Base-by-base conservation (phyloP, 2,329 filamentous ascomycete species). In the Fusarium nanum region DNA sequence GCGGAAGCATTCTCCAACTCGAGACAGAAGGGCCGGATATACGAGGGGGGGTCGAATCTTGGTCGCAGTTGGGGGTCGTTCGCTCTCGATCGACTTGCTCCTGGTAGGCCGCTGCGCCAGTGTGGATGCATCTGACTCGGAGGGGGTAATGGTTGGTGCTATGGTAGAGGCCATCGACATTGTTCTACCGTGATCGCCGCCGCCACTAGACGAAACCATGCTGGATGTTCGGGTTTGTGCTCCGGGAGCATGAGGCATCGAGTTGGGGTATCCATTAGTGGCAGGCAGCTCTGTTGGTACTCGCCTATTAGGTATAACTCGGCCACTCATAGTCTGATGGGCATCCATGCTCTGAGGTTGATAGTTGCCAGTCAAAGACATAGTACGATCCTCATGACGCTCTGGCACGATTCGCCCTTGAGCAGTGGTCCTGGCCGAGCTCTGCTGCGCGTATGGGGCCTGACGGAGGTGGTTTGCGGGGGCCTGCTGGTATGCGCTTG, bases 151-250 rank as follows among this genome's bases (percentile, higher is more conserved):
- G 2, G 92, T 94, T 12, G 91, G 86, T 6, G 88, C 88, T 59
- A 93, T 86, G 11, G 92, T 94, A 23, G 94, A 97, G 32, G 94
- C 93, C 92, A 97, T 97, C 3, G 94, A 97, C 90, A 97, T 94
- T 45, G 93, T 91, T 61, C 94, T 86, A 55, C 78, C 80, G 73
- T 84, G 84, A 69, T 88, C 84, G 41, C 75, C 72, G 23, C 78
- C 77, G 34, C 81, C 81, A 28, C 78, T 83, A 13, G 88, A 88
- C 9, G 87, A 89, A 34, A 84, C 83, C 85, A 90, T 89, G 72
- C 87, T 89, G 56, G 87, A 85, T n/a, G 87, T 88, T 67, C 86
- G 85, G 48, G 86, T 88, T 73, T 88, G 86, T 18, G 82, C 81
- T 61, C 85, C 89, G 32, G 84, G 87, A 27, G 83, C 81, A 59